Evolutionary conservation across 441 rosid species (phyloP), one percentile per base, ranked within the genome.

Genomic region (Aquilaria agallochum): DNA sequence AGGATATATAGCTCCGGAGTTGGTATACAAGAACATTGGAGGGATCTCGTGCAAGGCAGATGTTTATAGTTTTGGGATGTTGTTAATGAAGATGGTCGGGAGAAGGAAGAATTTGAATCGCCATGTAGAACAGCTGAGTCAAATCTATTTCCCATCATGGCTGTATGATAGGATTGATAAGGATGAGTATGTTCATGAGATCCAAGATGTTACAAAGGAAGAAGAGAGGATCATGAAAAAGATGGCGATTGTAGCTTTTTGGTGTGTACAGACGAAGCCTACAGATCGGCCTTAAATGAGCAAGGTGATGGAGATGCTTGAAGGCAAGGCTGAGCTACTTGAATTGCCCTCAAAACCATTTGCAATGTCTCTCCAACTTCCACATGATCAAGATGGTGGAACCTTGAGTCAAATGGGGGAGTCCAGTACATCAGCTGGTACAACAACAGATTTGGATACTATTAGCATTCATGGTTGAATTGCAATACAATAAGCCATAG

Each of bases 191-290:
- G 44, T 3, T 40, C 12, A 59, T 13, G 40, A 50, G 14, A 30
- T 11, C 5, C 31, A 32, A 9, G 55, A 50, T n/a, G 27, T 7
- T 3, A 13, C 55, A 1, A 64, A 73, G 30, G 67, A 57, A n/a
- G 51, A 58, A 31, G 14, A 48, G 15, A 40, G 42, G 9, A 20
- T 61, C 3, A 58, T 52, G 0, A 68, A 60, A 61, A 73, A 68
- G 60, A 56, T 68, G 60, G 32, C 61, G n/a, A 33, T 64, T 5
- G 70, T 56, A 14, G 73, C 68, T 5, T 32, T 73, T 14, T 67
- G 69, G 68, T 72, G 76, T 20, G 60, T 68, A 56, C 70, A 68
- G 49, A 56, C 57, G 62, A 64, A 68, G 4, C 77, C 73, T 3
- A 1, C 3, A 7, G 50, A 64, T 60, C 67, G 67, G 0, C 76